Evolutionary conservation across 2,329 filamentous ascomycete genomes (phyloP).

Genomic region (Diaporthe longicolla): DNA sequence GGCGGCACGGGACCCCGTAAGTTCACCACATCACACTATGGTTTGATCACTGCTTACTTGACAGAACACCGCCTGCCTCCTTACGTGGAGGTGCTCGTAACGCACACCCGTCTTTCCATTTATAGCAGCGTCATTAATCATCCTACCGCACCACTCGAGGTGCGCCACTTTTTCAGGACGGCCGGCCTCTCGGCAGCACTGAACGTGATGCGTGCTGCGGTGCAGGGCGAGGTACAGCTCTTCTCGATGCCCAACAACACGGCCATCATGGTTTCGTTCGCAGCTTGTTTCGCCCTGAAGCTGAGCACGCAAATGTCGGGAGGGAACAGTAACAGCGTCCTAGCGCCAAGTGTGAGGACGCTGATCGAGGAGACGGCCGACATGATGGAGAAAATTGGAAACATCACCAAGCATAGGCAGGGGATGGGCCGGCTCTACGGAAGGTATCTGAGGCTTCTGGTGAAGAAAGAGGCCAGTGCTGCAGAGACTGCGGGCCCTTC

Average conservation of each 20-base stretch:
- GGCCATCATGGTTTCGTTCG: conserved; percentile 83
- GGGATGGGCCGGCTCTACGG: conserved; percentile 71
- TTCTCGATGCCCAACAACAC: conserved; percentile 86
- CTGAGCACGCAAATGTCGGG: conserved; percentile 72
- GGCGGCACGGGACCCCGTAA: conserved; percentile 65
- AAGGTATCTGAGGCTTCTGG: conserved; percentile 61
- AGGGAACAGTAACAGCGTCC: conserved; percentile 49
- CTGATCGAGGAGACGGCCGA: conserved; percentile 78
- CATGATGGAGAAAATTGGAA: conserved; percentile 78
- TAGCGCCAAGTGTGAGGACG: conserved; percentile 74
- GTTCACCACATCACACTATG: conserved; percentile 29
- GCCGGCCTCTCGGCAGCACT: conserved; percentile 79
- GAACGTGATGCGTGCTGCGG: conserved; percentile 81
- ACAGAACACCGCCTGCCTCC: conserved; percentile 72
- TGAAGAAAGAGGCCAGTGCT: conserved; percentile 54
- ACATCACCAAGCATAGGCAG: conserved; percentile 74
- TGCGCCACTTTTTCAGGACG: conserved; percentile 80
- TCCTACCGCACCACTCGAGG: conserved; percentile 77
- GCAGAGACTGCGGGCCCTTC: conserved; percentile 40
- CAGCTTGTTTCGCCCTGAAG: conserved; percentile 77
- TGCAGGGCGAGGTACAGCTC: conserved; percentile 78
- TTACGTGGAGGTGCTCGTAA: conserved; percentile 82
- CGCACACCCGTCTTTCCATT: conserved; percentile 80
- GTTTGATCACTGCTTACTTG: background rate
- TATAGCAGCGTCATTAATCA: conserved; percentile 83